phyloP scores from a whole-genome alignment of 2,329 filamentous ascomycete genomes.

The Neofusicoccum ribis region DNA sequence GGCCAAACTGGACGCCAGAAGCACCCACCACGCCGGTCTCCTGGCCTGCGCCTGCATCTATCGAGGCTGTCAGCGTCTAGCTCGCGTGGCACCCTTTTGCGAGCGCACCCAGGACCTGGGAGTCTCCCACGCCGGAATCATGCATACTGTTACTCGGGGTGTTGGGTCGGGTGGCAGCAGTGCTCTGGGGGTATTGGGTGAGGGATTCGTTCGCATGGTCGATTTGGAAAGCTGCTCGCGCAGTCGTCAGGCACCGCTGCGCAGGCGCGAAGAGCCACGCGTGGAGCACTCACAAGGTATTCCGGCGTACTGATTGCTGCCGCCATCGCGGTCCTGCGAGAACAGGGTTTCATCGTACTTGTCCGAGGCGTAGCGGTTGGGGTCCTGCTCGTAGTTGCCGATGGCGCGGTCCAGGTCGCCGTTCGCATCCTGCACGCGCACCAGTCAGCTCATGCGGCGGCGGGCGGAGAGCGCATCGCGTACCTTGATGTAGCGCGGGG shows the following conservation, averaged over 20 bases:
- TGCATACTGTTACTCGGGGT: conserved; percentile 21
- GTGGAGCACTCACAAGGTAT: conserved; percentile 12
- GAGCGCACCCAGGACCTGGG: conserved; percentile 9
- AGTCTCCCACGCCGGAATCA: conserved; percentile 6
- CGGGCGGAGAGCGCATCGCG: background rate
- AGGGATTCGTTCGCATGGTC: conserved; percentile 14
- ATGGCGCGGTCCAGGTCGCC: conserved; percentile 12
- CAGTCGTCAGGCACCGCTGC: conserved; percentile 7
- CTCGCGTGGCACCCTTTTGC: background rate
- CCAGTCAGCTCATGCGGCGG: background rate
- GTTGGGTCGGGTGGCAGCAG: conserved; percentile 19
- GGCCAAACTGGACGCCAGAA: conserved; percentile 48
- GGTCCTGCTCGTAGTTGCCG: conserved; percentile 16
- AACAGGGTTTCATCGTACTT: conserved; percentile 19
- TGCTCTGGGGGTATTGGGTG: conserved; percentile 18
- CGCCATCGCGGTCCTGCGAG: conserved; percentile 21
- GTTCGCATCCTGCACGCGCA: conserved; percentile 13
- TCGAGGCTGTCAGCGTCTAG: conserved; percentile 2
- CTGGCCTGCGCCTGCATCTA: conserved; percentile 37
- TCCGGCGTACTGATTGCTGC: conserved; percentile 10
- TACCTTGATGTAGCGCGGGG: conserved; percentile 17
- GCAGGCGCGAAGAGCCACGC: background rate
- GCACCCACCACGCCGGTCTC: conserved; percentile 54
- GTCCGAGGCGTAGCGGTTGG: conserved; percentile 15
- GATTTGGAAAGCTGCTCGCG: conserved; percentile 20